phyloP scores from a whole-genome alignment of 257 asterid genomes.

The Salvia splendens region DNA sequence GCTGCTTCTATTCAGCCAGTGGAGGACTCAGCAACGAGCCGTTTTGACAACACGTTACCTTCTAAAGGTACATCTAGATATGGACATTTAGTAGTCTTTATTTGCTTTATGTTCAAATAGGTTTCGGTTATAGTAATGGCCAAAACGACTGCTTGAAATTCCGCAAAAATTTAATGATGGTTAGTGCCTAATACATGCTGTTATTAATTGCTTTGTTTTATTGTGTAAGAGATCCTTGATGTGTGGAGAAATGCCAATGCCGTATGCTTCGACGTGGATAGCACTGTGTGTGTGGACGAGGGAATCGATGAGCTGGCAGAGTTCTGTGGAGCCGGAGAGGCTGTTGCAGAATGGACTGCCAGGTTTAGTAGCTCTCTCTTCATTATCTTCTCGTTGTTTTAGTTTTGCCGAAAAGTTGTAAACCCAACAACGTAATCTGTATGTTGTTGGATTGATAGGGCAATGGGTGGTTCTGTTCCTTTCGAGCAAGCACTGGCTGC shows the following conservation, averaged over 20 bases:
- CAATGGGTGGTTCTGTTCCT: constrained; percentile 95
- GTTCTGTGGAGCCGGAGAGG: constrained; percentile 95
- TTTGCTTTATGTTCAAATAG: background rate
- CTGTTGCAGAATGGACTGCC: constrained; percentile 96
- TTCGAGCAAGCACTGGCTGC: constrained; percentile 97
- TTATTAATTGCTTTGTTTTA: constrained; percentile 37
- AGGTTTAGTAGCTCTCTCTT: constrained; percentile 42
- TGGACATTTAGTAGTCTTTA: constrained; percentile 4
- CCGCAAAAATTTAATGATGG: background rate
- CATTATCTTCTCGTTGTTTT: background rate
- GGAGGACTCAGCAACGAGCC: constrained; percentile 43
- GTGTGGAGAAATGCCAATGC: constrained; percentile 71
- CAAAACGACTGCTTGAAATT: background rate
- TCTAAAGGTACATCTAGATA: constrained; percentile 54
- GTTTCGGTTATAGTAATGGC: constrained; percentile 15
- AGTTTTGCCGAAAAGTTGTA: background rate
- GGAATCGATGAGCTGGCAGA: constrained; percentile 98
- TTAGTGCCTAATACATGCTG: constrained; percentile 14
- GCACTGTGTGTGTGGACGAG: constrained; percentile 94
- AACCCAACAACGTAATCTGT: background rate
- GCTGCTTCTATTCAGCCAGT: constrained; percentile 66
- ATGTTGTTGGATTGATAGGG: constrained; percentile 51
- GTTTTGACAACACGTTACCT: constrained; percentile 66
- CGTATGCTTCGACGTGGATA: constrained; percentile 96
- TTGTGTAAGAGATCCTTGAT: constrained; percentile 69